A percentile compares a stretch with the other conserved stretches of the same genome.
Conservation (phyloP, 148 eudicot species). For the Vaccinium darrowii region DNA sequence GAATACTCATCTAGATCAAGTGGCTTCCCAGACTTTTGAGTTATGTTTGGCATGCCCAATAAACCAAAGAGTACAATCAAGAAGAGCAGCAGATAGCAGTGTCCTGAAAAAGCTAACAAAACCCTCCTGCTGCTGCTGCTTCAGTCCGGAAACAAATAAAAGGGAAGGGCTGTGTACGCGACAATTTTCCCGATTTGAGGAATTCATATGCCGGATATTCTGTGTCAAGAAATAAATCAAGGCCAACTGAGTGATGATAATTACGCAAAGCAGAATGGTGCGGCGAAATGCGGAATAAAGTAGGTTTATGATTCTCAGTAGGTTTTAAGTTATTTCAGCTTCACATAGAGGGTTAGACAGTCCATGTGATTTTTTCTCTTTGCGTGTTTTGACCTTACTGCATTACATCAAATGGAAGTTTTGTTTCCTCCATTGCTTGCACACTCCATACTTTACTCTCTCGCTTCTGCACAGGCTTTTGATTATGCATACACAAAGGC, state of each 20-base stretch:
- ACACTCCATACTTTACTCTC: not conserved
- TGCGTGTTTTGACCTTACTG: not conserved
- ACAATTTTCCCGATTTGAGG: not conserved
- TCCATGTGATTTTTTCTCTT: not conserved
- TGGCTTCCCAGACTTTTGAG: constrained; percentile 38
- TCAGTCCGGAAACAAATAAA: not conserved
- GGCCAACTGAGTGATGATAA: not conserved
- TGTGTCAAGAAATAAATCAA: not conserved
- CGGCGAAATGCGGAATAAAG: not conserved
- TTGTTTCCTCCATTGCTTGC: not conserved
- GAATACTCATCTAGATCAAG: constrained; percentile 79
- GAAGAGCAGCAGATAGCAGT: not conserved
- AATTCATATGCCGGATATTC: constrained; percentile 11
- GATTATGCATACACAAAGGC: not conserved
- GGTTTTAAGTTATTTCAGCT: not conserved
- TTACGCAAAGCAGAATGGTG: not conserved
- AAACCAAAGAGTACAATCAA: constrained; percentile 3
- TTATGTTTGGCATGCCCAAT: not conserved
- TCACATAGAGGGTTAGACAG: not conserved
- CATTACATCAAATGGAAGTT: not conserved
- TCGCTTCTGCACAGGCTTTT: not conserved
- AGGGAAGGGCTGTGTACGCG: not conserved
- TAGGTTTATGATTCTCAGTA: not conserved
- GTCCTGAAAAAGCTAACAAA: not conserved
- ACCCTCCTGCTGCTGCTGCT: not conserved